Evolutionary conservation across 1,284 basidiomycete species (phyloP).

Genomic region (Clitocybe nebularis): DNA sequence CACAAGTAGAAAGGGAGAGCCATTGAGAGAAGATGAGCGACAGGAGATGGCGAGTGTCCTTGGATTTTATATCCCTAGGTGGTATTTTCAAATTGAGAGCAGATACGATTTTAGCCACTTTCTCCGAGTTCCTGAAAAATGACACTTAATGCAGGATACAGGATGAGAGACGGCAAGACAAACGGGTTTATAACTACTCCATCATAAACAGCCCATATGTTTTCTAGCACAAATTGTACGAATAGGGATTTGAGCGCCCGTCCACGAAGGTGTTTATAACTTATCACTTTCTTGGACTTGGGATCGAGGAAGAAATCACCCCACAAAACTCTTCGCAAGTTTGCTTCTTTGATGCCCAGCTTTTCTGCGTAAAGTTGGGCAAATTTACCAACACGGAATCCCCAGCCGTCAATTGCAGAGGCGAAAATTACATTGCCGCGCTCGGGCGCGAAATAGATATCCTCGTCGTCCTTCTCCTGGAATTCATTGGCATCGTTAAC

Average conservation of each 20-base stretch:
- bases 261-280: conserved; percentile 85
- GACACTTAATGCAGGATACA: background rate
- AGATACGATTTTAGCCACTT: conserved; percentile 85
- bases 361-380: conserved; percentile 91
- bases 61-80: conserved; percentile 88
- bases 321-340: conserved; percentile 89
- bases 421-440: conserved; percentile 97
- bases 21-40: conserved; percentile 92
- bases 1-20: conserved; percentile 91
- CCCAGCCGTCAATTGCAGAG: conserved; percentile 97
- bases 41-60: conserved; percentile 84
- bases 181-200: conserved; percentile 84
- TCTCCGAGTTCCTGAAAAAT: conserved; percentile 73
- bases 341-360: conserved; percentile 87
- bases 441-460: conserved; percentile 96
- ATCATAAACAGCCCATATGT: conserved; percentile 96
- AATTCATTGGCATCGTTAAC: conserved; percentile 62
- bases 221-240: conserved; percentile 96
- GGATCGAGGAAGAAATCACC: conserved; percentile 98
- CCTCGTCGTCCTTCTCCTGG: conserved; percentile 95
- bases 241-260: conserved; percentile 93
- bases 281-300: conserved; percentile 92
- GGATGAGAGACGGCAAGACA: conserved; percentile 26
- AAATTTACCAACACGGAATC: conserved; percentile 92
- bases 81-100: conserved; percentile 83